Evolutionary conservation across 768 basidiomycete species (phyloP), one percentile per base, ranked within the genome.

Genomic region (Tricholomella constricta): DNA sequence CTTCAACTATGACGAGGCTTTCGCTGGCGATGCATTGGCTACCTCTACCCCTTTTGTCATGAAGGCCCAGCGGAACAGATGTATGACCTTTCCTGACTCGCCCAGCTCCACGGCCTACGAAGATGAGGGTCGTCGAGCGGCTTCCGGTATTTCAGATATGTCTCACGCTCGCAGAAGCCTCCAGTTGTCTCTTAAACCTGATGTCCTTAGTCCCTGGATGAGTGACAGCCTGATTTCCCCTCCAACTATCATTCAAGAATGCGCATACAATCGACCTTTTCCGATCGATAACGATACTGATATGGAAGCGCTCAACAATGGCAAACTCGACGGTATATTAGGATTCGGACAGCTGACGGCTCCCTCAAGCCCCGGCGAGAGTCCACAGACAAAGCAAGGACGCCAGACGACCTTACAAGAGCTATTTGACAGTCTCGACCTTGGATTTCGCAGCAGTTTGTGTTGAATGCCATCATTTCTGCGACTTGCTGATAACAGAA

Each of bases 221-320:
- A 73, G 70, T 15, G 76, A 77, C 50, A 77, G 75, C 52, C 58
- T 77, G 17, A 74, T 77, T 35, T 77, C 76, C n/a, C 65, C 72
- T 3, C 76, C 76, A n/a, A 72, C 69, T 3, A 53, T 55, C 14
- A 69, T 42, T 12, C 35, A 12, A 10, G 17, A 42, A 45, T 17
- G 52, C 52, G 55, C 56, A 62, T 57, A 57, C 55, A 55, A 15
- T 31, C 54, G n/a, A 6, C 29, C n/a, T 27, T 27, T 17, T 32
- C 29, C 43, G 6, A 17, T 34, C 2, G 45, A 50, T 12, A 40
- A 49, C 14, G 40, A 52, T 27, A 20, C n/a, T 8, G 26, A 55
- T 27, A 44, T 46, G 20, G 14, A 32, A 7, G 34, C 17, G 17
- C n/a, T 26, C 14, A 26, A 42, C 23, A 9, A 36, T 6, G 43